These are phyloP conservation scores for Pseudocercospora macadamiae DNA, from an alignment of 2,329 filamentous ascomycete genomes.

Conservation along the genomic window DNA sequence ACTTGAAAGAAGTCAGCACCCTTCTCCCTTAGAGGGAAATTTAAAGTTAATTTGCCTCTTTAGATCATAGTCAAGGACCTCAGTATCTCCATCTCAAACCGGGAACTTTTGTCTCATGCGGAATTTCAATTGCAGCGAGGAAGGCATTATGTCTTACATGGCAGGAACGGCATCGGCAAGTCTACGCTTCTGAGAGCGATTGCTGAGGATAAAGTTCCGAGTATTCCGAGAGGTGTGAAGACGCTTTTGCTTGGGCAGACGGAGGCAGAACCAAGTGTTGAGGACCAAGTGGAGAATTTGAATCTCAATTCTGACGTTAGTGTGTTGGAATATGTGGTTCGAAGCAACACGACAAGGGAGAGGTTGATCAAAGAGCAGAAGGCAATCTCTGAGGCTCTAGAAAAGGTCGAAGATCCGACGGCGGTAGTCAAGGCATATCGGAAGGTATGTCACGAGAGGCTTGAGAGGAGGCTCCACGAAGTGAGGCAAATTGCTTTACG, in stretches of 20 bases:
- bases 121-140: conserved; percentile 73
- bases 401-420: conserved; percentile 13
- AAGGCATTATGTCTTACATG: conserved; percentile 75
- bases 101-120: conserved; percentile 71
- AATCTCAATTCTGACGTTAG: conserved; percentile 9
- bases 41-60: too few relatives aligned
- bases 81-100: conserved; percentile 63
- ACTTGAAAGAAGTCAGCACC: conserved; percentile 34
- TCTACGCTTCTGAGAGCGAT: conserved; percentile 77
- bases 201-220: conserved; percentile 76
- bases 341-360: conserved; percentile 29
- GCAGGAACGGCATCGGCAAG: conserved; percentile 81
- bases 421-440: conserved; percentile 25
- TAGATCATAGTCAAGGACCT: conserved; percentile 67
- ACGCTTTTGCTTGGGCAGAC: conserved; percentile 74
- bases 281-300: conserved; percentile 3
- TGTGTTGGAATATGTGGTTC: conserved; percentile 31
- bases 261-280: conserved; percentile 30
- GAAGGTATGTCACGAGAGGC: conserved; percentile 20
- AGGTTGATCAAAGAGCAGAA: conserved; percentile 22
- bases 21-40: too few relatives aligned
- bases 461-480: conserved; percentile 23
- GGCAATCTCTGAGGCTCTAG: conserved; percentile 19
- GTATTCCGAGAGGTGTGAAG: conserved; percentile 67
- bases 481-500: conserved; percentile 65